Base-by-base conservation (phyloP, 441 rosid species). In the Capsella rubella region DNA sequence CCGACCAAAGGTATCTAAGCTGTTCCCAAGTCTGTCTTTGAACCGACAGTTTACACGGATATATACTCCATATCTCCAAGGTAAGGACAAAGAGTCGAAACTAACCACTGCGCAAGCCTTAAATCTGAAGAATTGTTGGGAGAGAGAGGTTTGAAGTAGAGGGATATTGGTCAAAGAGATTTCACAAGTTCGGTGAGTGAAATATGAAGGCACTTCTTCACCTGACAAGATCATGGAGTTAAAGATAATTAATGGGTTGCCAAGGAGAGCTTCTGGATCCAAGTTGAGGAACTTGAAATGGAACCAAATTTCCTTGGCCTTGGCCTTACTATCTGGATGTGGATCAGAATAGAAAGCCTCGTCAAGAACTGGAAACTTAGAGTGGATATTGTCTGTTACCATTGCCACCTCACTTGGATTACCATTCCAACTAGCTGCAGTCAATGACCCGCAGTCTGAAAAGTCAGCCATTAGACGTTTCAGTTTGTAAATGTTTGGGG, bases 401-500 rank as follows among this genome's bases (percentile, higher is more conserved):
- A 11, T 29, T 45, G 10, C 55, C 54, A 45, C 9, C 9, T 0
- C 43, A 64, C 18, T 64, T 47, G 55, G 13, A 52, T 55, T 16
- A 31, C n/a, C 63, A 34, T 12, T 64, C 49, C 31, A 54, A 2
- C 50, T 57, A 64, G 29, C 64, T 54, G 16, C 10, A 2, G 15
- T 25, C 50, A 72, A 11, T 45, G 64, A 47, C 49, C 1, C 4
- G 2, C 71, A 73, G 15, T 35, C 4, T 46, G 64, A 55, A 46
- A 54, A 64, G 15, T 46, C 5, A 46, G 16, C 71, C 0, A 0
- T 0, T 3, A 65, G 65, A 15, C 1, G 4, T 27, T 12, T 51
- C 42, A 65, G 43, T 65, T 56, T 64, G 16, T 16, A 73, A 55
- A 73, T 54, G 64, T 73, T 28, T 8, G 25, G 64, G 56, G 55